A percentile compares a stretch with the other conserved stretches of the same genome.
phyloP scores from a whole-genome alignment of 306 rosid genomes.

The Fragaria iinumae region DNA sequence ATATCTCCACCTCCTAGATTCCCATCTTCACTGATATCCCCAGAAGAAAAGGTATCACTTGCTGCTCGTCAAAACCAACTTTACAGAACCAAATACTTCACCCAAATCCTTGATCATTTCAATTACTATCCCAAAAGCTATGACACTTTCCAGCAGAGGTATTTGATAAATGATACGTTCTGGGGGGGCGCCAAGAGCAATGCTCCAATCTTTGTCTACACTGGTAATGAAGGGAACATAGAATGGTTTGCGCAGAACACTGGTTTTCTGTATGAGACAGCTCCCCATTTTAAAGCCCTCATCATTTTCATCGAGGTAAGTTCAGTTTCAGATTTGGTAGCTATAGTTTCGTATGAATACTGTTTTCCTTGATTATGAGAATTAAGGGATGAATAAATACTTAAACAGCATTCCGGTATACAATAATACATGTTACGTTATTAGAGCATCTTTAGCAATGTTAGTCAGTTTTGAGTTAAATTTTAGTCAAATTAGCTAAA shows the following conservation, averaged over 20 bases:
- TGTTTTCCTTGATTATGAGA: too few species aligned
- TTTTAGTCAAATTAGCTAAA: too few species aligned
- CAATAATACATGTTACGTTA: too few species aligned
- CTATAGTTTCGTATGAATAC: background rate
- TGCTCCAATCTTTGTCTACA: constrained; percentile 87
- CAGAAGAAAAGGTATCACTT: constrained; percentile 33
- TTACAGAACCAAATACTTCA: constrained; percentile 58
- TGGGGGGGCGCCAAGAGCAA: constrained; percentile 81
- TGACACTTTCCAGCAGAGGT: constrained; percentile 69
- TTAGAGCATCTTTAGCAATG: too few species aligned
- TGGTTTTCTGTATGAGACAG: constrained; percentile 64
- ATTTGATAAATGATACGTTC: constrained; percentile 60
- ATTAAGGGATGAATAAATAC: too few species aligned
- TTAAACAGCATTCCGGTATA: too few species aligned
- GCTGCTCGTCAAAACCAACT: constrained; percentile 29
- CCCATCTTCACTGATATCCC: constrained; percentile 40
- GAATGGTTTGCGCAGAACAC: constrained; percentile 89
- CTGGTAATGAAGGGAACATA: constrained; percentile 85
- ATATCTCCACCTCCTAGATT: constrained; percentile 33
- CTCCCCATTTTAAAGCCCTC: constrained; percentile 73
- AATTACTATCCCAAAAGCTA: constrained; percentile 66
- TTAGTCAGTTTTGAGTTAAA: too few species aligned
- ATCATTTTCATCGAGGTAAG: constrained; percentile 86
- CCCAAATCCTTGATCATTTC: constrained; percentile 92
- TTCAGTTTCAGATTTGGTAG: background rate